Evolutionary conservation across 164 flowering plant species (phyloP), one percentile per base, ranked within the genome.

Genomic region (Magnolia sinica): DNA sequence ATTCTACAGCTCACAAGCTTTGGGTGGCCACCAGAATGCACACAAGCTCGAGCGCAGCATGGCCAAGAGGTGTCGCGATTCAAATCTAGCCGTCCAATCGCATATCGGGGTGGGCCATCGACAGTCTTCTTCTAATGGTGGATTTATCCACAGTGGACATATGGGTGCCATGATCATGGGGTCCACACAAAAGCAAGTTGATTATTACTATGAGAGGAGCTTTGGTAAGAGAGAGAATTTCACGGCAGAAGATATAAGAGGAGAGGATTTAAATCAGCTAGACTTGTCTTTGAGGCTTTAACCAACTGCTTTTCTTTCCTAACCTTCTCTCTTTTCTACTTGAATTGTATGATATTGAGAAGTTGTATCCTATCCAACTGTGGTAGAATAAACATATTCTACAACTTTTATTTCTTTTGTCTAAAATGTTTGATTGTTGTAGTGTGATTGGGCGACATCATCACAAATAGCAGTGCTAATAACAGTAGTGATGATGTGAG

Each of bases 21-120:
- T 91, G 1, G 95, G 95, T 7, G 92, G 92, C 1, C 92, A 89
- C 73, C 95, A 91, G 73, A 91, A 91, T 68, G 95, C 92, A 4
- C 95, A 91, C 71, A 91, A 91, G 76, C 78, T 91, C 51, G 92
- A 91, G 83, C 79, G 95, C 24, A 88, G 86, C 23, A 71, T 91
- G 8, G 92, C 90, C 1, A 91, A 89, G 76, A 81, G 92, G 84
- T 87, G 87, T 3, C 89, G 85, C 55, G 77, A 51, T 71, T 82
- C 65, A 1, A 31, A 10, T 7, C 45, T 37, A 4, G 45, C 45
- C 74, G 31, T 58, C 82, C 79, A 10, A 55, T 55, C 16, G 61
- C 61, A 55, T 2, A 10, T 55, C 16, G 18, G 18, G 16, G 61
- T 55, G 16, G 16, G 13, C 61, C 61, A 55, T 88, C 8, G 71